Percentiles rank a stretch among this genome's conserved stretches.
These are phyloP conservation scores for Lecanosticta acicola DNA, from an alignment of 2,329 filamentous ascomycete genomes.

Conservation along the genomic window DNA sequence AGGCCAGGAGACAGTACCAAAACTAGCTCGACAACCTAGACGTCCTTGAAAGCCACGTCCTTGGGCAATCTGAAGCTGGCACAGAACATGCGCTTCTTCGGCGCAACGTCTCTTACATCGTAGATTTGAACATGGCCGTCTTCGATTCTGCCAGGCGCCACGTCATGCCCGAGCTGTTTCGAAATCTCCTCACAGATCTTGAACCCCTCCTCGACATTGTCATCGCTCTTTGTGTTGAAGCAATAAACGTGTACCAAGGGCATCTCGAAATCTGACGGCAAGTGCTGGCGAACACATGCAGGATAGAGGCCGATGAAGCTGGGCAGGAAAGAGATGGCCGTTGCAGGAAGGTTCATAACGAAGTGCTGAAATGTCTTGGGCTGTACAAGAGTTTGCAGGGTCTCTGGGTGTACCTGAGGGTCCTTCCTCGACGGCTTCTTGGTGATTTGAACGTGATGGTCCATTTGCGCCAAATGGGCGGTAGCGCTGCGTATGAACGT, in stretches of 20 bases:
- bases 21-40: no score
- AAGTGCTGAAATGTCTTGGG: conserved; percentile 83
- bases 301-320: conserved; percentile 74
- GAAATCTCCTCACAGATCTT: conserved; percentile 64
- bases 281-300: conserved; percentile 17
- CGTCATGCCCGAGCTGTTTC: conserved; percentile 52
- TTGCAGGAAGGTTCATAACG: conserved; percentile 95
- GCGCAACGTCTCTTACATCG: conserved; percentile 79
- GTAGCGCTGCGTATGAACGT: conserved; percentile 71
- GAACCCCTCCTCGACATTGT: conserved; percentile 55
- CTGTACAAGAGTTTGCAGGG: conserved; percentile 43
- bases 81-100: conserved; percentile 95
- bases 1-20: no score
- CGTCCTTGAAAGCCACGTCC: conserved; percentile 56
- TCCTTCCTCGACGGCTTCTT: conserved; percentile 32
- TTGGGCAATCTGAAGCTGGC: conserved; percentile 80
- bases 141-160: conserved; percentile 48
- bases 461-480: conserved; percentile 49
- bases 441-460: conserved; percentile 45
- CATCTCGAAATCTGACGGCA: conserved; percentile 42
- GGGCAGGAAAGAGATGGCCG: conserved; percentile 76
- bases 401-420: conserved; percentile 23
- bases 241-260: conserved; percentile 92
- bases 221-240: conserved; percentile 77
- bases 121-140: conserved; percentile 53